Conservation (phyloP, 441 rosid species). For the Corymbia calophylla region DNA sequence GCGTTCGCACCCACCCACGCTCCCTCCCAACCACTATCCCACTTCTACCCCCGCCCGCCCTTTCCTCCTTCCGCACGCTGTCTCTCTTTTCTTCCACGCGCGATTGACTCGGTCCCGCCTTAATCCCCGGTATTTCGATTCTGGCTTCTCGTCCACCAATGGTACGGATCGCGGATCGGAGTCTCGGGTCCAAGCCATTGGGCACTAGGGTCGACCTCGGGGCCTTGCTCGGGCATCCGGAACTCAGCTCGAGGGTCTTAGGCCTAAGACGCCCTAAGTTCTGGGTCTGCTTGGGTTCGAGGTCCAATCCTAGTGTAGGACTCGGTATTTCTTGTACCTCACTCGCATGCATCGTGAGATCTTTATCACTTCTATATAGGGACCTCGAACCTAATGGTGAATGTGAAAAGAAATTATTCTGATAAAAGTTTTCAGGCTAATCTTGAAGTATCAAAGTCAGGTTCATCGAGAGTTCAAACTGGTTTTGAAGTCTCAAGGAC, state of each 20-base stretch:
- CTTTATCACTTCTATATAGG: background rate
- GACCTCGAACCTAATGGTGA: fast-evolving
- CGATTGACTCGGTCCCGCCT: background rate
- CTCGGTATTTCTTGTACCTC: background rate
- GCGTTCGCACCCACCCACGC: no score
- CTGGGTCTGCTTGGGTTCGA: background rate
- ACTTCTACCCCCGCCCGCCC: background rate
- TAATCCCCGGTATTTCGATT: background rate
- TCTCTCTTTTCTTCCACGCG: background rate
- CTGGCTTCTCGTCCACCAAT: background rate
- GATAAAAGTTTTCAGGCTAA: no score
- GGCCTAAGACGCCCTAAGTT: no score
- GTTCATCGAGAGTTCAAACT: no score
- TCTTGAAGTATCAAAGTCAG: no score
- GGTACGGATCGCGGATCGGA: background rate
- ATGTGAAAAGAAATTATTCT: background rate
- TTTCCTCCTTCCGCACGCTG: no score
- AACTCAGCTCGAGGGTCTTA: fast-evolving
- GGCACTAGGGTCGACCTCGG: background rate
- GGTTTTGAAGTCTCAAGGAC: background rate
- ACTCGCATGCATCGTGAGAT: background rate
- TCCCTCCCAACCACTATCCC: no score
- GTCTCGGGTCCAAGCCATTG: fast-evolving
- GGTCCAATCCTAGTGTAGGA: background rate
- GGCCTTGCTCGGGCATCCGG: background rate